Conservation (phyloP, 1,139 yeast genomes). For the Arxiozyma bovina region DNA sequence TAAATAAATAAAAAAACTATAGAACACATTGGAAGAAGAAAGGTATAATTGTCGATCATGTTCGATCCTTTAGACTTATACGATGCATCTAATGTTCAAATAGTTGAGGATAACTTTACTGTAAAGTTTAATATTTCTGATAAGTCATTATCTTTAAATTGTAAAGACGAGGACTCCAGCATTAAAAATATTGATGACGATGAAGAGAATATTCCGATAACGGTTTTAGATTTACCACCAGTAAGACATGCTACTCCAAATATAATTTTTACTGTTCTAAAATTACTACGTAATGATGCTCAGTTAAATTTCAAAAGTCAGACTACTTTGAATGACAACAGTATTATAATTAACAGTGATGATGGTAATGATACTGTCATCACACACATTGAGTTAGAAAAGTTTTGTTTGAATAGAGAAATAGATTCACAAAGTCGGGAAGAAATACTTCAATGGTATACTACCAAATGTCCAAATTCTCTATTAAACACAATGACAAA, state of each 20-base stretch:
- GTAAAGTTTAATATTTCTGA: background rate
- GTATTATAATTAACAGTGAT: background rate
- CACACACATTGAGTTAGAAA: conserved; percentile 8
- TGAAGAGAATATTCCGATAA: conserved; percentile 36
- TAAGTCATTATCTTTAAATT: background rate
- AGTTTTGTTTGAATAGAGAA: conserved; percentile 28
- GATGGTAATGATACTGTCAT: background rate
- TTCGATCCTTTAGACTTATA: conserved; percentile 34
- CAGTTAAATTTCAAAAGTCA: conserved; percentile 43
- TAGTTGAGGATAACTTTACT: background rate
- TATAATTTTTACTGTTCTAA: conserved; percentile 40
- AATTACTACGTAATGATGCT: conserved; percentile 43
- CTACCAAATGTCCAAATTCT: conserved; percentile 33
- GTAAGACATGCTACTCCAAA: conserved; percentile 41
- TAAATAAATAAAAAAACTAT: too few relatives aligned
- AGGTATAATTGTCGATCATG: conserved; percentile 9
- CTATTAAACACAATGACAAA: conserved; percentile 25
- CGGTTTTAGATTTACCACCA: conserved; percentile 62
- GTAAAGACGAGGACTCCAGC: background rate
- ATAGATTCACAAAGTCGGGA: conserved; percentile 26
- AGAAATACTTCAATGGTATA: conserved; percentile 38
- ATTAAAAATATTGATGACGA: background rate
- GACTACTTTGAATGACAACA: background rate
- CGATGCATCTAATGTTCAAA: conserved; percentile 12
- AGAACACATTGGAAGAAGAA: background rate